Conservation (phyloP, 1,284 basidiomycete genomes). For the Hemileia vastatrix region DNA sequence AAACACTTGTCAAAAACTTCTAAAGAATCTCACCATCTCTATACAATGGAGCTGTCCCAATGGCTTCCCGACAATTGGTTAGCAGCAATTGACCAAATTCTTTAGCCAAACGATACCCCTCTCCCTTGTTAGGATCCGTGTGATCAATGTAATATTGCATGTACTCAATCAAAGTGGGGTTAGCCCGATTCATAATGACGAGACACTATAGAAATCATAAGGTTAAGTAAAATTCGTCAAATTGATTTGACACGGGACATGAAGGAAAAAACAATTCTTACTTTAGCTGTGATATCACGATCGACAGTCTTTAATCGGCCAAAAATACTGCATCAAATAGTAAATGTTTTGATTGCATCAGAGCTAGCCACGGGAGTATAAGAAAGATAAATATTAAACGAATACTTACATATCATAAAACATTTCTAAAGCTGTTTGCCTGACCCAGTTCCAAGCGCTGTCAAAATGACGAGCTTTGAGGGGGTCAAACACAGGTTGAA, state of each 20-base stretch:
- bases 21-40: conserved; percentile 63
- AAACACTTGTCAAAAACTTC: conserved; percentile 9
- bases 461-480: conserved; percentile 95
- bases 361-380: background rate
- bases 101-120: conserved; percentile 85
- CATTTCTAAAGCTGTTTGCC: conserved; percentile 78
- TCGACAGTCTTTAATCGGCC: conserved; percentile 85
- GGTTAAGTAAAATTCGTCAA: conserved; percentile 53
- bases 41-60: conserved; percentile 71
- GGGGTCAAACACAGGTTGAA: conserved; percentile 83
- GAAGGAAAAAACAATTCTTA: background rate
- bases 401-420: conserved; percentile 80
- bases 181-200: conserved; percentile 91
- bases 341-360: background rate
- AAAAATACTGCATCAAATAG: conserved; percentile 48
- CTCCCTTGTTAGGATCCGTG: conserved; percentile 68
- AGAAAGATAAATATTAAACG: background rate
- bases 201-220: conserved; percentile 67
- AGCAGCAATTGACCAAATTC: conserved; percentile 92
- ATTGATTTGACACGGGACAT: background rate
- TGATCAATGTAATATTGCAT: conserved; percentile 92
- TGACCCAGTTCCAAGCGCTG: conserved; percentile 98
- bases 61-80: conserved; percentile 77
- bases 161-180: conserved; percentile 72
- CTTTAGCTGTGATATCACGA: conserved; percentile 42